Evolutionary conservation across 176 grass and related monocot species (phyloP).

Genomic region (Chloris gayana): DNA sequence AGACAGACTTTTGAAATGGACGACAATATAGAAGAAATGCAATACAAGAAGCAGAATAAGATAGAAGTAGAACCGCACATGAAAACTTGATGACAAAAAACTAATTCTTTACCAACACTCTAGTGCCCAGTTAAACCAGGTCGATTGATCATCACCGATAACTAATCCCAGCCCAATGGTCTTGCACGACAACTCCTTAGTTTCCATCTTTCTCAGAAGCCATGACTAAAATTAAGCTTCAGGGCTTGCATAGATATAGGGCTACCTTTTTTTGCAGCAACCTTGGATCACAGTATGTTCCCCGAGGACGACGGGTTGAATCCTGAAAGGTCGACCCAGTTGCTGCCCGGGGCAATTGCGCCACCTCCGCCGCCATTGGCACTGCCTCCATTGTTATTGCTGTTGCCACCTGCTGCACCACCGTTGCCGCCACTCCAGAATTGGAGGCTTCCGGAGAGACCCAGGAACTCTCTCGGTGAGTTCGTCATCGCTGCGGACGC

Average conservation of each 20-base stretch:
- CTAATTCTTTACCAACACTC: slow-evolving; percentile 40
- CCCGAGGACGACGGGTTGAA: slow-evolving; percentile 79
- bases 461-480: slow-evolving; percentile 66
- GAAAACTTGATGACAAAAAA: slow-evolving; percentile 36
- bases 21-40: slow-evolving; percentile 45
- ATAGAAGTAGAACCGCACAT: slow-evolving; percentile 18
- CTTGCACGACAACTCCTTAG: slow-evolving; percentile 48
- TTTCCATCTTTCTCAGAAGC: slow-evolving; percentile 53
- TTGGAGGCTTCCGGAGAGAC: slow-evolving; percentile 60
- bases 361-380: slow-evolving; percentile 1
- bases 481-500: slow-evolving; percentile 34
- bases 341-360: slow-evolving; percentile 24
- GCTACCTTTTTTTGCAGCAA: slow-evolving; percentile 48
- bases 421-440: slow-evolving; percentile 51
- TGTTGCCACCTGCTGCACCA: not conserved
- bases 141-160: slow-evolving; percentile 3
- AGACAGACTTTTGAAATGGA: slow-evolving; percentile 1
- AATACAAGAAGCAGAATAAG: slow-evolving; percentile 5
- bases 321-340: slow-evolving; percentile 54
- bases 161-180: slow-evolving; percentile 30
- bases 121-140: slow-evolving; percentile 22
- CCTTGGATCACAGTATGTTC: slow-evolving; percentile 61
- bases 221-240: slow-evolving; percentile 84
- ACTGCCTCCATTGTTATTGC: not conserved
- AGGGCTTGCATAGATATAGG: slow-evolving; percentile 38